A percentile compares a stretch with the other conserved stretches of the same genome.
Evolutionary conservation across 2,329 filamentous ascomycete species (phyloP).

Genomic region (Colletotrichum musae): DNA sequence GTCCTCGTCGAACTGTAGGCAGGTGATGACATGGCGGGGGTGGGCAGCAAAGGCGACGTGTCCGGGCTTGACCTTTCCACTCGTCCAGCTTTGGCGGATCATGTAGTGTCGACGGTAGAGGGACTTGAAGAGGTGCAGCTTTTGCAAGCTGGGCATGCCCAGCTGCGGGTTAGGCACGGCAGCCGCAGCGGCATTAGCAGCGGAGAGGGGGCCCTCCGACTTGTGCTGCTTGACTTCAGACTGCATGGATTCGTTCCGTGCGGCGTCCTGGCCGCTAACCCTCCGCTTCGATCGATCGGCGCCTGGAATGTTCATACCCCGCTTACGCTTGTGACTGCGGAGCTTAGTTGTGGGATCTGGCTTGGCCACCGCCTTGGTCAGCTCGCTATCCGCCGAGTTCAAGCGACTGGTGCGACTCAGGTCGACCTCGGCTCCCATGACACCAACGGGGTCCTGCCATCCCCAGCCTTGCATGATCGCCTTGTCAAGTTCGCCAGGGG

Average conservation of each 20-base stretch:
- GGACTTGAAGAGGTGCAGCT: slow-evolving; percentile 95
- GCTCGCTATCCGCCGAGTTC: slow-evolving; percentile 67
- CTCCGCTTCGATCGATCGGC: slow-evolving; percentile 69
- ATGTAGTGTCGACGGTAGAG: slow-evolving; percentile 94
- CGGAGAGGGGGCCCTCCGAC: slow-evolving; percentile 87
- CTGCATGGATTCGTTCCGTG: slow-evolving; percentile 59
- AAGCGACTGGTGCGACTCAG: slow-evolving; percentile 73
- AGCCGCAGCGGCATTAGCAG: slow-evolving; percentile 85
- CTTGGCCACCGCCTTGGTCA: slow-evolving; percentile 58
- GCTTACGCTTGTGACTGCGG: slow-evolving; percentile 71
- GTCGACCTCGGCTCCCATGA: slow-evolving; percentile 84
- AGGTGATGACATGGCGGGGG: slow-evolving; percentile 96
- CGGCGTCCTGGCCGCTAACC: slow-evolving; percentile 62
- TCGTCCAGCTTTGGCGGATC: slow-evolving; percentile 94
- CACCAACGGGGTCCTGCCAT: slow-evolving; percentile 89
- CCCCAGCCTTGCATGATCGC: slow-evolving; percentile 96
- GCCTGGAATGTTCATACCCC: slow-evolving; percentile 60
- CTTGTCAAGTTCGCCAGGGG: slow-evolving; percentile 85
- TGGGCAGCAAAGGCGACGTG: slow-evolving; percentile 98
- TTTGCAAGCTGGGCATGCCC: slow-evolving; percentile 82
- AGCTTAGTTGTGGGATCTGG: slow-evolving; percentile 60
- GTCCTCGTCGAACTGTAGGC: slow-evolving; percentile 96
- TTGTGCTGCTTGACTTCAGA: slow-evolving; percentile 64
- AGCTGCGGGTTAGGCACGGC: slow-evolving; percentile 87
- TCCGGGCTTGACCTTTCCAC: slow-evolving; percentile 83